phyloP scores from a whole-genome alignment of 2,329 filamentous ascomycete species.

The Colletotrichum magnum region DNA sequence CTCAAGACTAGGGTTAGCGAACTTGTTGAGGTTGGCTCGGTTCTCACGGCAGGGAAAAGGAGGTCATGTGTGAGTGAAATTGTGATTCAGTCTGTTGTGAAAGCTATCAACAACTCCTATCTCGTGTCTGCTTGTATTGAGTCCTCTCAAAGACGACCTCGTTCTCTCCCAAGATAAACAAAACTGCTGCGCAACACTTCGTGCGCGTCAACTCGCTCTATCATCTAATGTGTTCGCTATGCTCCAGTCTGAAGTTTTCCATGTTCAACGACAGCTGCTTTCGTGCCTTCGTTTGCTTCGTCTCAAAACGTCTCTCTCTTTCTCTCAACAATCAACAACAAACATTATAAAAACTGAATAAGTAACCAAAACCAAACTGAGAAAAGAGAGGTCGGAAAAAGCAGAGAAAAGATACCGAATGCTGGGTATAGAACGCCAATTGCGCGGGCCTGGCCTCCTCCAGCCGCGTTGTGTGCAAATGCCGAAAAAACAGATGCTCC shows the following conservation, averaged over 20 bases:
- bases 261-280: conserved; percentile 17
- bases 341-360: conserved; percentile 29
- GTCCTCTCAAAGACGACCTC: conserved; percentile 17
- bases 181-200: background rate
- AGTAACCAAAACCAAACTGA: background rate
- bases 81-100: conserved; percentile 9
- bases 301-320: conserved; percentile 1
- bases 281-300: conserved; percentile 13
- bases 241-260: conserved; percentile 24
- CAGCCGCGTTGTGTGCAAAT: conserved; percentile 37
- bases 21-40: no score
- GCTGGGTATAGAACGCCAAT: conserved; percentile 41
- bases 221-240: conserved; percentile 33
- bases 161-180: background rate
- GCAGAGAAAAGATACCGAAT: conserved; percentile 17
- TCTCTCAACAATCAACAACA: background rate
- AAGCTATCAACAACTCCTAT: conserved; percentile 24
- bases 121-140: conserved; percentile 8
- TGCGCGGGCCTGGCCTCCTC: conserved; percentile 17
- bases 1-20: no score
- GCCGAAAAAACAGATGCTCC: conserved; percentile 8
- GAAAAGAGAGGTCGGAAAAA: background rate
- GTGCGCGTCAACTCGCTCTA: conserved; percentile 22
- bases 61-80: background rate
- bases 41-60: no score